Evolutionary conservation across 2,329 filamentous ascomycete species (phyloP).

Genomic region (Camillea tinctor): DNA sequence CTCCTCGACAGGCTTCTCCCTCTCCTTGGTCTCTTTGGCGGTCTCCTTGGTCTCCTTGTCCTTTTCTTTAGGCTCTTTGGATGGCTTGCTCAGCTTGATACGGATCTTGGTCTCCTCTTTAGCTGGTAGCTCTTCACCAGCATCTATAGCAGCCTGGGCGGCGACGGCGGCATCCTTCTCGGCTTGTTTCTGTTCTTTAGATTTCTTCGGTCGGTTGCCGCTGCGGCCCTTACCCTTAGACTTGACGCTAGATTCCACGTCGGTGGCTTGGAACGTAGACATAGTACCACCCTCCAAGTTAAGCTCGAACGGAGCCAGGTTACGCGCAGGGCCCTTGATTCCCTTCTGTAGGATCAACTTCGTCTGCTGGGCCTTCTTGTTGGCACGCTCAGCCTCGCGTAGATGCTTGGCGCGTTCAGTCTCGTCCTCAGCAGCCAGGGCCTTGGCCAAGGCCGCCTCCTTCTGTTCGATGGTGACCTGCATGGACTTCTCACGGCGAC

Average conservation of each 20-base stretch:
- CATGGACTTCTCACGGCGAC: slow-evolving; percentile 92
- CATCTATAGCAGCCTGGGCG: slow-evolving; percentile 79
- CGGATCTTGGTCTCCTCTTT: slow-evolving; percentile 60
- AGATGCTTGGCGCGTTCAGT: slow-evolving; percentile 77
- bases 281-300: slow-evolving; percentile 84
- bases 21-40: slow-evolving; percentile 45
- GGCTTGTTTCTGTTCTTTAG: slow-evolving; percentile 81
- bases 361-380: slow-evolving; percentile 90
- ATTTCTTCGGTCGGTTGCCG: slow-evolving; percentile 80
- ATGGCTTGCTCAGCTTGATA: slow-evolving; percentile 57
- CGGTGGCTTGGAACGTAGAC: slow-evolving; percentile 76
- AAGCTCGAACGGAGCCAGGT: slow-evolving; percentile 68
- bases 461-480: slow-evolving; percentile 90
- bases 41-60: slow-evolving; percentile 39
- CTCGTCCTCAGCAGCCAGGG: slow-evolving; percentile 76
- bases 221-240: slow-evolving; percentile 52
- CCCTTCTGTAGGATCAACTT: slow-evolving; percentile 84
- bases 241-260: slow-evolving; percentile 49
- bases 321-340: slow-evolving; percentile 71
- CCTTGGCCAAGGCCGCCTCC: slow-evolving; percentile 75
- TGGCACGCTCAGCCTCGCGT: slow-evolving; percentile 82
- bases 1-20: slow-evolving; percentile 39
- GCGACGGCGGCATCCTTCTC: slow-evolving; percentile 81
- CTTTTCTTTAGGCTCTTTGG: slow-evolving; percentile 42
- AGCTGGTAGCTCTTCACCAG: slow-evolving; percentile 68